Evolutionary conservation across 345 rosid genomes (phyloP), one percentile per base, ranked within the genome.

Genomic region (Citrus inodora): DNA sequence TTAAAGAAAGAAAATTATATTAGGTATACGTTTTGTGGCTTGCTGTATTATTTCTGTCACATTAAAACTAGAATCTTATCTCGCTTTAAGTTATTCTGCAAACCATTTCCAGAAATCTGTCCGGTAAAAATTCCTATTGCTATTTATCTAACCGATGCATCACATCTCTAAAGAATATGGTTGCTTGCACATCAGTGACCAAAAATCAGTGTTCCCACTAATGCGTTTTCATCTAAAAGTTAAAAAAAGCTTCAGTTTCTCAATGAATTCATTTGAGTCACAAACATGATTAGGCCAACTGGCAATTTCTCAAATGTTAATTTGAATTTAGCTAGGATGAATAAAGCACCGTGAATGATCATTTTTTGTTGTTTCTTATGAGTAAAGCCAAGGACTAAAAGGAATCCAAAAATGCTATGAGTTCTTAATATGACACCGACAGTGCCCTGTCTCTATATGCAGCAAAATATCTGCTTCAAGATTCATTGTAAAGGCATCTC

Each of bases 131-230:
- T 66, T 66, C 22, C 48, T 35, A 16, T 13, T 62, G n/a, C 25
- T 32, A 65, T 35, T 35, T 38, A 17, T 19, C 69, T 19, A 25
- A 38, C 3, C 46, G 30, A 28, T 27, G 32, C 73, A 76, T 33
- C 69, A 25, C 55, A 24, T 25, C 59, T 82, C 9, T 28, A n/a
- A 53, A 40, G 79, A 78, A 75, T 78, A 64, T 64, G 84, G 69
- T 35, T 66, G 8, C 24, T 35, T 66, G 8, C 24, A 42, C 24
- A 32, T 64, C 68, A 64, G 24, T 32, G 40, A 62, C 30, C 30
- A 11, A 27, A 10, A 62, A 27, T 35, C 7, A 28, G 67, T 63
- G 28, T 9, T 22, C 62, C 9, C 33, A 63, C 19, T 66, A 2
- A 2, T 33, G 14, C 8, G 38, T 33, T 9, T 33, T 4, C 46